A percentile compares a stretch with the other conserved stretches of the same genome.
Conservation (phyloP, 371 early-diverging fungal species). For the Encephalitozoon intestinalis region DNA sequence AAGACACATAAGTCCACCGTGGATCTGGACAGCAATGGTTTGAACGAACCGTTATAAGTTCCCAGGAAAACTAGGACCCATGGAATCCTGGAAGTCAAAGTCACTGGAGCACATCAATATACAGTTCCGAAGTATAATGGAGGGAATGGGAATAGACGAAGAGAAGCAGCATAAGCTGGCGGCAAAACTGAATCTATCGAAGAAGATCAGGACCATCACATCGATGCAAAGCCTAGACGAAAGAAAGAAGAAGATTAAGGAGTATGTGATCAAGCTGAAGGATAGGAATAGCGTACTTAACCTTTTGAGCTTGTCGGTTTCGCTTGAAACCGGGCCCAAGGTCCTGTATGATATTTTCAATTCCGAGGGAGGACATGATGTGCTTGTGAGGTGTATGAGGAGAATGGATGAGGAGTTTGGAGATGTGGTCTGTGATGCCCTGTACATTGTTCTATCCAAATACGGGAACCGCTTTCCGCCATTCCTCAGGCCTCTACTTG, state of each 20-base stretch:
- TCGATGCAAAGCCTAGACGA: constrained; percentile 24
- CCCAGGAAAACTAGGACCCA: not conserved
- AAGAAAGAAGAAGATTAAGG: constrained; percentile 27
- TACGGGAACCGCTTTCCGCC: constrained; percentile 1
- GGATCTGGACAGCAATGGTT: no score
- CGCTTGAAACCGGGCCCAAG: not conserved
- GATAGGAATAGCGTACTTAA: constrained; percentile 19
- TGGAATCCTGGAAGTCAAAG: constrained; percentile 18
- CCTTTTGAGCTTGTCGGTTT: constrained; percentile 6
- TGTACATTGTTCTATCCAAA: not conserved
- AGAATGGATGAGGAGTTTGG: constrained; percentile 6
- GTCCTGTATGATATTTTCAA: constrained; percentile 10
- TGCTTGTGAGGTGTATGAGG: constrained; percentile 17
- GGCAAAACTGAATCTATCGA: constrained; percentile 17
- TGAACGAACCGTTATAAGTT: not conserved
- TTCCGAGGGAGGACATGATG: not conserved
- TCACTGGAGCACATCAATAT: constrained; percentile 29
- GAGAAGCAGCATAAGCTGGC: constrained; percentile 16
- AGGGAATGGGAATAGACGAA: constrained; percentile 20
- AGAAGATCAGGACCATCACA: constrained; percentile 35
- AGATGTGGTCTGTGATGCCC: not conserved
- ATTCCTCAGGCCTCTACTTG: constrained; percentile 14
- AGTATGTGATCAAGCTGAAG: constrained; percentile 7
- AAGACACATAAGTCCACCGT: no score
- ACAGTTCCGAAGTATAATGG: constrained; percentile 22